Conservation (phyloP, 225 moss, liverwort and hornwort genomes). For the Lunularia cruciata region DNA sequence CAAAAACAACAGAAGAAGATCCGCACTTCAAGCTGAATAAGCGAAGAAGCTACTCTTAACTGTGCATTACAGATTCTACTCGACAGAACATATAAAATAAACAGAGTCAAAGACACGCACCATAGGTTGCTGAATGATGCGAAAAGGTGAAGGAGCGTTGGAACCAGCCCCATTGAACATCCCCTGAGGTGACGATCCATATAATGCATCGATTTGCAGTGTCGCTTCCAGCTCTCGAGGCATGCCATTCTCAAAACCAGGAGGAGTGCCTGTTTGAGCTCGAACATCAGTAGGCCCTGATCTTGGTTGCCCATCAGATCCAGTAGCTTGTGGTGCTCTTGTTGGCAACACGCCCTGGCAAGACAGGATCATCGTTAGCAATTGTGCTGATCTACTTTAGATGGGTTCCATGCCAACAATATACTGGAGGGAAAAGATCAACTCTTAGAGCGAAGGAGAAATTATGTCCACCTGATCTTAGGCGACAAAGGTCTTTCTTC, state of each 20-base stretch:
- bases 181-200: constrained; percentile 59
- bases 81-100: too few relatives aligned
- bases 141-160: constrained; percentile 50
- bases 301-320: constrained; percentile 45
- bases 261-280: constrained; percentile 35
- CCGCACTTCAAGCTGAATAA: too few relatives aligned
- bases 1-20: neutral
- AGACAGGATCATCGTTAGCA: constrained; percentile 32
- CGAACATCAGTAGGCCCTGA: constrained; percentile 36
- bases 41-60: too few relatives aligned
- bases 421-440: too few relatives aligned
- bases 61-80: too few relatives aligned
- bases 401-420: too few relatives aligned
- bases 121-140: constrained; percentile 66
- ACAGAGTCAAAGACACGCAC: constrained; percentile 43
- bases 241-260: constrained; percentile 51
- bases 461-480: too few relatives aligned
- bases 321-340: constrained; percentile 47
- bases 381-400: neutral
- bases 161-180: constrained; percentile 45
- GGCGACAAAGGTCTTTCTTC: too few relatives aligned
- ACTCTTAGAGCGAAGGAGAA: too few relatives aligned
- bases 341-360: constrained; percentile 67
- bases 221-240: constrained; percentile 72
- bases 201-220: constrained; percentile 88